phyloP scores from a whole-genome alignment of 1,284 basidiomycete genomes.

The Tylopilus orsonianus region DNA sequence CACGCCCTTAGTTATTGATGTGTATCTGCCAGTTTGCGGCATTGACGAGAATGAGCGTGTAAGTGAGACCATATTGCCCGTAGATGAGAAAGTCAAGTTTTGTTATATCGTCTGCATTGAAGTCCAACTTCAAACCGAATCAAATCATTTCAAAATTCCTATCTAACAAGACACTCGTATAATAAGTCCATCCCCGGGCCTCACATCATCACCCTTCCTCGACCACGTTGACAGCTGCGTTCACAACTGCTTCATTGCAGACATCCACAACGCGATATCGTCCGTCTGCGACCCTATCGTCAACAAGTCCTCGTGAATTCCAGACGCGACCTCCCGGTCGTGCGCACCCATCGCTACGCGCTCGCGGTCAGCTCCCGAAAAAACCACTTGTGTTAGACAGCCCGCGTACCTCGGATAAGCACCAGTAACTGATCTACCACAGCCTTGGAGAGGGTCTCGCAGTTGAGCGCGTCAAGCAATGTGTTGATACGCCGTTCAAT shows the following conservation, averaged over 20 bases:
- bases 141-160: constrained; percentile 6
- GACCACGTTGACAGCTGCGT: constrained; percentile 56
- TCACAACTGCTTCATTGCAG: constrained; percentile 82
- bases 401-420: constrained; percentile 59
- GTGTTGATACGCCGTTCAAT: constrained; percentile 85
- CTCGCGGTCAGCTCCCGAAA: constrained; percentile 16
- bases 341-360: constrained; percentile 68
- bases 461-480: constrained; percentile 90
- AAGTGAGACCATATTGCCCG: too few species aligned
- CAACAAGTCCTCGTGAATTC: constrained; percentile 78
- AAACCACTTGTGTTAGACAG: too few species aligned
- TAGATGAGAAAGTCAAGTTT: too few species aligned
- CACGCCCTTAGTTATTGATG: too few species aligned
- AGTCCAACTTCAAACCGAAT: too few species aligned
- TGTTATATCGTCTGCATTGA: too few species aligned
- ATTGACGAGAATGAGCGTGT: too few species aligned
- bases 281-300: constrained; percentile 74
- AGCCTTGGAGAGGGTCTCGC: constrained; percentile 76
- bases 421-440: constrained; percentile 70
- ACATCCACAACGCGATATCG: constrained; percentile 86
- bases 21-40: too few species aligned
- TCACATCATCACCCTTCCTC: too few species aligned
- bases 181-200: too few species aligned
- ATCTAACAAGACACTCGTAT: constrained; percentile 1
- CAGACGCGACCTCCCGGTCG: constrained; percentile 69